Base-by-base conservation (phyloP, 1,284 basidiomycete genomes). In the Cutaneotrichosporon sp. region DNA sequence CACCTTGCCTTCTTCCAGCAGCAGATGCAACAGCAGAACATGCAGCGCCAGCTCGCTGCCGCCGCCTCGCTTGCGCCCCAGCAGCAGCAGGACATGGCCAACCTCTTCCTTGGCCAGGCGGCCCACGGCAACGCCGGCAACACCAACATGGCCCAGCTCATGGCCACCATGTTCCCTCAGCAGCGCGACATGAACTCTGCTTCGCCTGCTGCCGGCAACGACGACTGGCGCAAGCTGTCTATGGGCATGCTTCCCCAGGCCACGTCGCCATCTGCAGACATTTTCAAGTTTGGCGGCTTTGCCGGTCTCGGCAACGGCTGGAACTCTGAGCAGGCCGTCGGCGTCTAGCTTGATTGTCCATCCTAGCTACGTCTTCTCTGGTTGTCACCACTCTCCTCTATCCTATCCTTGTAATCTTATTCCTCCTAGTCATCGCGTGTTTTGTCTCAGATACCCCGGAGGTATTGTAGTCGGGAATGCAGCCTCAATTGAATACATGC, bases 131-230 rank as follows among this genome's bases (percentile, higher is more conserved):
- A 17, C 36, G 37, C 35, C 23, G 30, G 41, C 41, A 50, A 17
- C 41, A 42, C 34, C n/a, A 35, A 52, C 23, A 54, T 68, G 39
- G 62, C 64, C 13, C 63, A 63, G 36, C 52, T 66, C 43, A 51
- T 67, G 46, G 60, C 59, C 9, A 58, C 50, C 42, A 64, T 68
- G 58, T 67, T 66, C 56, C 63, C 65, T n/a, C 59, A 57, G 52
- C 60, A 63, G 34, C 51, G 46, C 17, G 51, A 57, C 42, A 39
- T 41, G 48, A n/a, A 17, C 22, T n/a, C 44, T 14, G 42, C 30
- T n/a, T 20, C 43, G 1, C n/a, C 33, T 4, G 45, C 22, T 7
- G 52, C 51, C 20, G 56, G 53, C 37, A 34, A 54, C 13, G 55
- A 62, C 8, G 49, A 58, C 21, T 66, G 63, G 66, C 54, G 62